Evolutionary conservation across 2,329 filamentous ascomycete species (phyloP), one percentile per base, ranked within the genome.

Genomic region (Colletotrichum somersetense): DNA sequence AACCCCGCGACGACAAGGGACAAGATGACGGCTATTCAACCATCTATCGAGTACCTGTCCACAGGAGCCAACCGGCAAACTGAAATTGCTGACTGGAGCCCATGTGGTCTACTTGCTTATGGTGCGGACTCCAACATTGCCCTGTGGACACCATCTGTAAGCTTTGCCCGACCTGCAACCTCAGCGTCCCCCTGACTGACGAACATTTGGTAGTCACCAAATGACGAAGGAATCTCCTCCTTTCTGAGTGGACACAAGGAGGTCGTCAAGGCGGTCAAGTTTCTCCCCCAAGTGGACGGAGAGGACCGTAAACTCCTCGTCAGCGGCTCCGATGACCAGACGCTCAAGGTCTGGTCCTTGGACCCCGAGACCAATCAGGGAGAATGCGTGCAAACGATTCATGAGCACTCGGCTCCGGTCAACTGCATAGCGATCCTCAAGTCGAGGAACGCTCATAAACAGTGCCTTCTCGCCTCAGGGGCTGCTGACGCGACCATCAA

Each of bases 21-120:
- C 46, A 75, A 40, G 16, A 80, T 78, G 79, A 66, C 69, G 8
- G 75, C 74, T 56, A 59, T 71, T 40, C 71, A 66, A 0, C 75
- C 85, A 38, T 81, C 81, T 38, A 78, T 84, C 74, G 82, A 86
- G 74, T 90, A 91, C 75, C 80, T 96, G 75, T 91, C 94, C 58
- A 91, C 92, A 74, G 96, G 96, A 73, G 96, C 94, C 58, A 99
- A 98, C 81, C 89, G 96, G 77, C 94, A 98, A 78, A 93, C 96
- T 23, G 91, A 92, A 20, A 93, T 94, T 38, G 95, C 96, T 38
- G 96, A 98, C 83, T 99, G 96, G 96, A 91, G 93, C 79, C 79
- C 83, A 26, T 83, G 87, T 74, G 93, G 92, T 12, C 80, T 95
- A 56, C 86, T 99, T 66, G 96, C 95, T 40, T 99, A 94, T 83